phyloP scores from a whole-genome alignment of 805 yeast species.

The Metschnikowia shivogae region DNA sequence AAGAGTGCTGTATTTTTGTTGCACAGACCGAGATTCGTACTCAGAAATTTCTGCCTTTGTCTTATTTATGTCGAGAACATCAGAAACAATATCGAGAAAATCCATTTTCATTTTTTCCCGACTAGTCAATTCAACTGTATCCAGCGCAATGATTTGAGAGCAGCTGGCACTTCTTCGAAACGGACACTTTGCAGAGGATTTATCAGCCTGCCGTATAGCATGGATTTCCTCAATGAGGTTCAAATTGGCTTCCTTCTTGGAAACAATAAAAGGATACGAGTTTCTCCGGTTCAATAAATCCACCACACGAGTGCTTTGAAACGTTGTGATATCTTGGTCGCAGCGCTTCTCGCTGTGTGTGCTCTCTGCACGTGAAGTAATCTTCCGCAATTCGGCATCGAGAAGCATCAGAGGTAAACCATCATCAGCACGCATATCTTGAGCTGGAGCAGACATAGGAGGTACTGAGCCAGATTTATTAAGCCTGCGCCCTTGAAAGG shows the following conservation, averaged over 20 bases:
- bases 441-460: not conserved
- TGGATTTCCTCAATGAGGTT: slow-evolving; percentile 19
- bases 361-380: slow-evolving; percentile 1
- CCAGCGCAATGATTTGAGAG: slow-evolving; percentile 16
- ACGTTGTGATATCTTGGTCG: not conserved
- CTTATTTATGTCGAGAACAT: slow-evolving; percentile 3
- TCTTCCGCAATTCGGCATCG: slow-evolving; percentile 10
- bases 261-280: slow-evolving; percentile 27
- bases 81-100: slow-evolving; percentile 5
- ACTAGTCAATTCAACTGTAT: slow-evolving; percentile 2
- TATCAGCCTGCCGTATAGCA: slow-evolving; percentile 3
- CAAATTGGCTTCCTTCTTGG: slow-evolving; percentile 18
- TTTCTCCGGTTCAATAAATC: slow-evolving; percentile 29
- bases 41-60: not conserved
- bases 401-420: slow-evolving; percentile 2
- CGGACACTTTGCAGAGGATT: not conserved
- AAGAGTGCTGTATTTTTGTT: slow-evolving; percentile 13
- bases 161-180: slow-evolving; percentile 21
- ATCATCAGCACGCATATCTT: not conserved
- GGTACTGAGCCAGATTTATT: not conserved
- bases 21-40: not conserved
- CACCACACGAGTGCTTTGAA: not conserved
- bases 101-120: slow-evolving; percentile 9
- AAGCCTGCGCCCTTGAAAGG: slow-evolving; percentile 23
- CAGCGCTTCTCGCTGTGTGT: not conserved